Percentiles rank a stretch among this genome's conserved stretches.
Conservation (phyloP, 2,329 filamentous ascomycete species). For the Diatrype stigma region DNA sequence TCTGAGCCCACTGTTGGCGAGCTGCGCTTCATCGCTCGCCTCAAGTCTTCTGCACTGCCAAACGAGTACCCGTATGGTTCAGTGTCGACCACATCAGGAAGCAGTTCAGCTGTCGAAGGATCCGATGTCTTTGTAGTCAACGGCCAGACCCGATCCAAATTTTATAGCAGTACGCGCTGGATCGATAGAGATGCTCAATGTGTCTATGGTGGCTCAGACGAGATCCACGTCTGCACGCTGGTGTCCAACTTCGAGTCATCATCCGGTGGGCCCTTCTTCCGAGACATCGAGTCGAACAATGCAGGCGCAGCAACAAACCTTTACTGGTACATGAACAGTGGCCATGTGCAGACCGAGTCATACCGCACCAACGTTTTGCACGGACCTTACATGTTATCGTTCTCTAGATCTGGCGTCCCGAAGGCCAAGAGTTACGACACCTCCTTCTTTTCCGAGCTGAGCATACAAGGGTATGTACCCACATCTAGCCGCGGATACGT, state of each 20-base stretch:
- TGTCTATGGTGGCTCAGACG: slow-evolving; percentile 43
- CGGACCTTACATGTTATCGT: slow-evolving; percentile 60
- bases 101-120: slow-evolving; percentile 51
- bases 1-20: slow-evolving; percentile 54
- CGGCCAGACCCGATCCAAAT: slow-evolving; percentile 64
- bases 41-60: slow-evolving; percentile 47
- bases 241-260: slow-evolving; percentile 54
- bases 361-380: slow-evolving; percentile 58
- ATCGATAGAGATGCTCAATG: slow-evolving; percentile 65
- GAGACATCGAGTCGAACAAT: slow-evolving; percentile 64
- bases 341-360: slow-evolving; percentile 58
- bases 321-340: slow-evolving; percentile 67
- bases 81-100: slow-evolving; percentile 51
- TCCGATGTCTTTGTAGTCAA: slow-evolving; percentile 55
- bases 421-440: slow-evolving; percentile 43
- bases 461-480: slow-evolving; percentile 54
- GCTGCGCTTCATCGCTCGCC: slow-evolving; percentile 60
- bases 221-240: slow-evolving; percentile 58
- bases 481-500: slow-evolving; percentile 54
- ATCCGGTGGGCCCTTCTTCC: slow-evolving; percentile 63
- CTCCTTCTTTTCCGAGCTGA: slow-evolving; percentile 56
- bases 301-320: slow-evolving; percentile 53
- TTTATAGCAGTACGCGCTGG: slow-evolving; percentile 66
- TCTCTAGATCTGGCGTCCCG: slow-evolving; percentile 55
- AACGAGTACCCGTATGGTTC: slow-evolving; percentile 50